Base-by-base conservation (phyloP, 768 basidiomycete genomes). In the Saitozyma sp. region DNA sequence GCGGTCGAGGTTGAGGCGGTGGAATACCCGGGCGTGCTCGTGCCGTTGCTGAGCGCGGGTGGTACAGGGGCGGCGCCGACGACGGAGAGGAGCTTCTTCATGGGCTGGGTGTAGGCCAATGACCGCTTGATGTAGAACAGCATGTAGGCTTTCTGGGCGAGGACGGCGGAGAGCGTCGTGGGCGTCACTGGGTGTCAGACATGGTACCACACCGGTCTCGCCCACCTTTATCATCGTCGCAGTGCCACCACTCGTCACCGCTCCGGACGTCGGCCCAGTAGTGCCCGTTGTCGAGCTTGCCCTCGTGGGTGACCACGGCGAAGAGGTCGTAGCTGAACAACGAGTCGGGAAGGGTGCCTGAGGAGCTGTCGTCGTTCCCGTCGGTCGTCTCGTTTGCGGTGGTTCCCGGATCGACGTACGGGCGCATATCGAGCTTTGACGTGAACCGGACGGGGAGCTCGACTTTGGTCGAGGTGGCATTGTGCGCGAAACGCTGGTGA, bases 101-200 rank as follows among this genome's bases (percentile, higher is more conserved):
- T 61, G 17, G 67, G 59, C 37, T 65, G 54, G 17, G 67, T 88
- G 80, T 93, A 94, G 65, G 93, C 90, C 51, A 94, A 82, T 64
- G 90, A 86, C 10, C 90, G 86, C 78, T 94, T 94, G 64, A 92
- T 90, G 75, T 95, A 96, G 81, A 94, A 93, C 65, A 91, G 91
- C 92, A 95, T 94, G 78, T 95, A 95, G 6, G 91, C 88, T 54
- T 86, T 84, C 17, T 91, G 91, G 54, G 78, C 81, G 48, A 93
- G 83, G 58, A 88, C 89, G 0, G 84, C 84, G 8, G 84, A 83
- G 19, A 93, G 83, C 29, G 83, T 88, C 10, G 91, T 86, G 19
- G 83, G 84, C 0, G 87, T 87, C 9, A 94, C 91, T 79, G 88
- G 89, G 41, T 48, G 11, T 40, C 45, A 42, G 58, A 51, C 48